These are phyloP conservation scores for Dendrocalamus latiflorus DNA, from an alignment of 202 grass and related monocot species.

Conservation along the genomic window DNA sequence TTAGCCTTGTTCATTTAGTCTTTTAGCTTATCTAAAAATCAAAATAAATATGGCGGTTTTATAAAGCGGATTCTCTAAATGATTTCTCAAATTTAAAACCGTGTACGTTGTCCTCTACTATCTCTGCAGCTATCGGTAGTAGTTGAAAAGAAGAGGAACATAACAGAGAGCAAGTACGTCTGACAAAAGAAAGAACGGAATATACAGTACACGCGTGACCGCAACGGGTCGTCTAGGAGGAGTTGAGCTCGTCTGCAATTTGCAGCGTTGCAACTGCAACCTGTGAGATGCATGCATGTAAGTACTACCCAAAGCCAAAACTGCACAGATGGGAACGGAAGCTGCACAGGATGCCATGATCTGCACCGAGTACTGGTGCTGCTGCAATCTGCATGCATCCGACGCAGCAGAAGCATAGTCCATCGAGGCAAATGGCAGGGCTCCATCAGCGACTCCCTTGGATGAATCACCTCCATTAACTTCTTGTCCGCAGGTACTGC, in stretches of 20 bases:
- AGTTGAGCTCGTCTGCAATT: not conserved
- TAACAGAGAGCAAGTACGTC: not conserved
- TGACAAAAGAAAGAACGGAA: not conserved
- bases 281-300: not conserved
- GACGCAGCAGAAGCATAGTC: no score
- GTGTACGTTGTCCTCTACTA: no score
- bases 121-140: fast-evolving
- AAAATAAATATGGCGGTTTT: no score
- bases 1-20: not conserved
- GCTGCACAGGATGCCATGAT: not conserved
- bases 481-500: no score
- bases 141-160: no score
- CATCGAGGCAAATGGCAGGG: no score
- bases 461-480: no score
- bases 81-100: no score
- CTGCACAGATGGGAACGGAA: not conserved
- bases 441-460: no score
- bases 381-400: not conserved
- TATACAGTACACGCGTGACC: not conserved
- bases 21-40: no score
- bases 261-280: not conserved
- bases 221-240: not conserved
- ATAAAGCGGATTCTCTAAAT: no score
- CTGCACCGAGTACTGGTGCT: not conserved
- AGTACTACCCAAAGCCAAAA: not conserved